Evolutionary conservation across 345 rosid species (phyloP), one percentile per base, ranked within the genome.

Genomic region (Salix dunnii): DNA sequence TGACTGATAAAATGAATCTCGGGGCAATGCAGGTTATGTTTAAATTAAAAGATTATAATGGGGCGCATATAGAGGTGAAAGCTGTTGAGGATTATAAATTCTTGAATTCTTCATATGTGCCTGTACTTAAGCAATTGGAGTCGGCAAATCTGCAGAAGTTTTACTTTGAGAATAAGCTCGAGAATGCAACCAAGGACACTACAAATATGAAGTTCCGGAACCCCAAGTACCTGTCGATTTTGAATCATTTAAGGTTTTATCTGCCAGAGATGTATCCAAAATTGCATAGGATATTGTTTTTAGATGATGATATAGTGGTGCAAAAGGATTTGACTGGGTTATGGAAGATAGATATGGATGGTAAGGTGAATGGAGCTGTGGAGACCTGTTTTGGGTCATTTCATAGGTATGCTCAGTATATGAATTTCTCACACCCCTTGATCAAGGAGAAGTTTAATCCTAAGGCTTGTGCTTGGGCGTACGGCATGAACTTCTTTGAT

Each of bases 1-100:
- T 95, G 80, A 95, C 99, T 0, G 99, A 95, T 84, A 95, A 95
- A 88, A 95, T 95, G 99, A 93, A 95, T 81, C 98, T 95, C 0
- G 97, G 98, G 65, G 97, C 97, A 16, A 95, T 95, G 99, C 99
- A 95, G 89, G 98, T 95, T 70, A 91, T 95, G 98, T 95, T 95
- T 77, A 93, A 88, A 80, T 83, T 93, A 70, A 95, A 95, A 85
- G 93, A 91, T 36, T 95, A 92, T 76, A 95, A 91, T 27, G 98
- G 97, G 21, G 97, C 98, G 4, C 99, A 93, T 73, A 82, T 95
- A 0, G 96, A 95, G 84, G 99, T 95, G 72, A 95, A 95, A 84
- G 99, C 99, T 0, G 98, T 95, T n/a, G 99, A 95, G 85, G 98
- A 95, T 76, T 95, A 91, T 68, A 86, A 90, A 67, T 93, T 95